These are phyloP conservation scores for Rhizomucor miehei DNA, from an alignment of 371 early-diverging fungal genomes.

Conservation along the genomic window DNA sequence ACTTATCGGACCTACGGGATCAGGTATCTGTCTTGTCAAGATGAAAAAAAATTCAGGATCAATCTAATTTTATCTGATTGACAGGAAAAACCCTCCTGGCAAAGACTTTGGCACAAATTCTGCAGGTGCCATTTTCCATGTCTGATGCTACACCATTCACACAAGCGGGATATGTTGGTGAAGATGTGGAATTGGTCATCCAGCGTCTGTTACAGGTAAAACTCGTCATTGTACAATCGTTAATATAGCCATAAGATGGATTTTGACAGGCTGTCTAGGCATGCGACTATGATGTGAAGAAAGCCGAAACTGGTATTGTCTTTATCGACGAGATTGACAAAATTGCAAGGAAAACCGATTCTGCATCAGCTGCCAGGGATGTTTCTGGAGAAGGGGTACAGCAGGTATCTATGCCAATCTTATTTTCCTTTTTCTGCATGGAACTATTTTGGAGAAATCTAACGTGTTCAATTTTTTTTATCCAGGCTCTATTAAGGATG, in stretches of 20 bases:
- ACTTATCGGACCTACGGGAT: constrained; percentile 87
- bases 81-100: constrained; percentile 82
- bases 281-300: constrained; percentile 84
- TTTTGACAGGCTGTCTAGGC: constrained; percentile 37
- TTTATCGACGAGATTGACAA: constrained; percentile 96
- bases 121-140: constrained; percentile 89
- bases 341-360: constrained; percentile 76
- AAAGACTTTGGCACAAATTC: constrained; percentile 78
- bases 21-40: constrained; percentile 22
- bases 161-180: constrained; percentile 94
- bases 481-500: constrained; percentile 72
- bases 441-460: too few species aligned
- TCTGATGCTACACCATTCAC: constrained; percentile 93
- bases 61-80: neutral
- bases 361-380: constrained; percentile 77
- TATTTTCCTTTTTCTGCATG: too few species aligned
- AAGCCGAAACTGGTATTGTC: constrained; percentile 88
- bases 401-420: constrained; percentile 44
- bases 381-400: constrained; percentile 95
- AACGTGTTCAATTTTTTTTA: too few species aligned
- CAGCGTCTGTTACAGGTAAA: constrained; percentile 78
- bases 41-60: neutral
- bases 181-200: constrained; percentile 91
- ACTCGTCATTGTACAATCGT: neutral
- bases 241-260: neutral